These are phyloP conservation scores for Pseudonitzschia multistriata DNA, from an alignment of 108 stramenopile genomes.

Conservation along the genomic window DNA sequence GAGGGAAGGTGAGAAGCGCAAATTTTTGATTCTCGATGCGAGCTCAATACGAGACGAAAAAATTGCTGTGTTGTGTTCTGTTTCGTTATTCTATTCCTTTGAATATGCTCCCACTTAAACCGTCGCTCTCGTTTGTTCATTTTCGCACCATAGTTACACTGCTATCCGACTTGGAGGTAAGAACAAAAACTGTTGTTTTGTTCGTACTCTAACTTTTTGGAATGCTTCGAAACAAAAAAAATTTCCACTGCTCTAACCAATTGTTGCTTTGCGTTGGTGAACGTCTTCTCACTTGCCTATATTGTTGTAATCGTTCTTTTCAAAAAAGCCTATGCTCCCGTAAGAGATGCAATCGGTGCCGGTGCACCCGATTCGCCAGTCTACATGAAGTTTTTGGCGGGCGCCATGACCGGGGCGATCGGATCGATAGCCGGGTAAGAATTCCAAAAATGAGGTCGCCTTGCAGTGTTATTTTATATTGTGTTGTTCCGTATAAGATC, in stretches of 20 bases:
- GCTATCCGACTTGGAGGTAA: constrained; percentile 52
- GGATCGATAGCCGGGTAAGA: constrained; percentile 60
- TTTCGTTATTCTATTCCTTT: too few species aligned
- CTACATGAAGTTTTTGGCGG: constrained; percentile 75
- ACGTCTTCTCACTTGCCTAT: too few species aligned
- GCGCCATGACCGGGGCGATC: constrained; percentile 72
- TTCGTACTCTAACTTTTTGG: background rate
- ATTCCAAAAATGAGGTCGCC: constrained; percentile 13
- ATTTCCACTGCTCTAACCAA: too few species aligned
- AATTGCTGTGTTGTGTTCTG: too few species aligned
- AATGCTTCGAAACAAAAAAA: background rate
- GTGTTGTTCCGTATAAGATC: too few species aligned
- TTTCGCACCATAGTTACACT: constrained; percentile 41
- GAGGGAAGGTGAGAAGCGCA: constrained; percentile 36
- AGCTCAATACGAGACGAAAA: background rate
- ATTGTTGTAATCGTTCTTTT: background rate
- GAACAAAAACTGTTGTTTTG: background rate
- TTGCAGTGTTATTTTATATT: background rate
- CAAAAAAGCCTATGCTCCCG: constrained; percentile 38
- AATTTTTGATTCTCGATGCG: background rate
- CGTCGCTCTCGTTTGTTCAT: background rate
- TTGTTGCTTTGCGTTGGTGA: too few species aligned
- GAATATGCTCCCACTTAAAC: background rate
- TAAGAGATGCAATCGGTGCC: constrained; percentile 57
- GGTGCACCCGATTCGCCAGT: constrained; percentile 52